These are phyloP conservation scores for Quercus phellos DNA, from an alignment of 331 rosid species.

Conservation along the genomic window DNA sequence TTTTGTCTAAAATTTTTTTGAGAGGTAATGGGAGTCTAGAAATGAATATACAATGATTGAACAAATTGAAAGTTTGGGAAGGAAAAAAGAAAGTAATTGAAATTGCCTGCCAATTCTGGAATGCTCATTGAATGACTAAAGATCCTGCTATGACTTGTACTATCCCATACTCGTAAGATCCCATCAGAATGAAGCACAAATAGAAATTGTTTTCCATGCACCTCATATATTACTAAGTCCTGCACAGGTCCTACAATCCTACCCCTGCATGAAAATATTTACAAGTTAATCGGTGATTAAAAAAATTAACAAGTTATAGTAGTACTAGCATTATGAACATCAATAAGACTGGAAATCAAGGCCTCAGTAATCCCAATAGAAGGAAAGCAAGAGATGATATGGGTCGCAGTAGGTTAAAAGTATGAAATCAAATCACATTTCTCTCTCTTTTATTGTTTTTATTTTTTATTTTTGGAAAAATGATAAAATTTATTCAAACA, in stretches of 20 bases:
- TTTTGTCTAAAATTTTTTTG: background rate
- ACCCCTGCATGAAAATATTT: slow-evolving; percentile 56
- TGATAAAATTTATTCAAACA: too few species aligned
- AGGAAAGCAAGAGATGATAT: too few species aligned
- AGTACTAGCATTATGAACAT: background rate
- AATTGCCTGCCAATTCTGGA: slow-evolving; percentile 54
- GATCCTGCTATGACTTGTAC: slow-evolving; percentile 47
- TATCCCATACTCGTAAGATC: slow-evolving; percentile 79
- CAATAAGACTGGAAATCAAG: background rate
- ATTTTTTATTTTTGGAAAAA: too few species aligned
- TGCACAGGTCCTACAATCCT: slow-evolving; percentile 63
- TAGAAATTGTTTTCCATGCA: slow-evolving; percentile 50
- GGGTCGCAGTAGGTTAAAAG: too few species aligned
- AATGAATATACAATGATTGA: background rate
- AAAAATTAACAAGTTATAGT: background rate
- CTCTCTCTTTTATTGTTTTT: too few species aligned
- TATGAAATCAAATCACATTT: too few species aligned
- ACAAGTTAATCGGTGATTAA: background rate
- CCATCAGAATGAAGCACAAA: slow-evolving; percentile 90
- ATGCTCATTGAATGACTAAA: slow-evolving; percentile 49
- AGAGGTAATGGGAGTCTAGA: slow-evolving; percentile 1
- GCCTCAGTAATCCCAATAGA: too few species aligned
- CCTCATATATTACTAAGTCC: slow-evolving; percentile 61
- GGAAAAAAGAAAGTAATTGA: background rate
- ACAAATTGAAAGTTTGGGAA: background rate